Evolutionary conservation across 306 rosid species (phyloP), one percentile per base, ranked within the genome.

Genomic region (Ochetophila trinervis): DNA sequence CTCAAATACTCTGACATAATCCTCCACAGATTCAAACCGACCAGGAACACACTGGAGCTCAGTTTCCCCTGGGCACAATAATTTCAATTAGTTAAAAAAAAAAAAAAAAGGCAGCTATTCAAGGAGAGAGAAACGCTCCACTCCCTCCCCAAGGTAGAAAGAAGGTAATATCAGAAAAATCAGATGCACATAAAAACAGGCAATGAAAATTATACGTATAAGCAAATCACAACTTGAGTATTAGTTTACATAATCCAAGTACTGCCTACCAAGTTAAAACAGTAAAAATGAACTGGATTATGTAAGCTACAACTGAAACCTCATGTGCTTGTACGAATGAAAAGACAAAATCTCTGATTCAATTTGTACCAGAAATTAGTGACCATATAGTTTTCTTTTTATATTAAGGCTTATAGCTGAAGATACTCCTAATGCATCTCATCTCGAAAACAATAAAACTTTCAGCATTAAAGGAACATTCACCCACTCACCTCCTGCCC

Each of bases 21-120:
- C 97, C 84, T 93, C 99, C 59, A 86, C 81, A 4, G 97, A 93
- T 76, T 88, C 99, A 86, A 93, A 93, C 59, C 69, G 86, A 57
- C 90, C 99, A 52, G 99, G 97, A 63, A 93, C 96, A 65, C 91
- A 81, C 61, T 87, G 96, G 56, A 93, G 90, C 56, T 93, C 99
- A 63, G 96, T 78, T 61, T 87, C 96, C 83, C 81, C 99, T 93
- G 91, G 51, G 60, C 69, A 82, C 68, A 74, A 62, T 22, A 77
- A 66, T 27, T 66, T 61, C 65, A 55, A 79, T 45, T 63, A 77
- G 77, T 47, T 74, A 65, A 64, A 65, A 40, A 53, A 55, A 78
- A n/a, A n/a, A n/a, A n/a, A n/a, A n/a, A n/a, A n/a, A n/a, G n/a
- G 74, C 66, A 65, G 37, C 30, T 53, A 50, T 36, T 51, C 60